Percentiles rank a stretch among this genome's conserved stretches.
phyloP scores from a whole-genome alignment of 176 grass and related monocot species.

The Sorghum bicolor region DNA sequence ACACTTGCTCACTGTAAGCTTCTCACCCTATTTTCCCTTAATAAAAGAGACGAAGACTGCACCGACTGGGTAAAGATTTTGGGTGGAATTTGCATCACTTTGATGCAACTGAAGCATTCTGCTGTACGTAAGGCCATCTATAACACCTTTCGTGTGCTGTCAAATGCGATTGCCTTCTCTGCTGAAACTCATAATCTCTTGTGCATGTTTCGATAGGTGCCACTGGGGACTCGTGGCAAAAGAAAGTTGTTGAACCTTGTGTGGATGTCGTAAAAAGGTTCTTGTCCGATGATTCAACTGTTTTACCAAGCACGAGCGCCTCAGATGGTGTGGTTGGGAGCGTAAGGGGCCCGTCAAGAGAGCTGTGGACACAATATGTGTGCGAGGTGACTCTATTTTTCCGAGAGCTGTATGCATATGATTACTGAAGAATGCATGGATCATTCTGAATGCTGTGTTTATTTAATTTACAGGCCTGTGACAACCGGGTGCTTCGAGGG shows the following conservation, averaged over 20 bases:
- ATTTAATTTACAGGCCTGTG: constrained; percentile 51
- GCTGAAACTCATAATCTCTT: neutral
- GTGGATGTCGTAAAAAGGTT: constrained; percentile 59
- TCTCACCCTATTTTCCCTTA: neutral
- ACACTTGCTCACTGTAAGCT: neutral
- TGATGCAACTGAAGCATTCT: constrained; percentile 82
- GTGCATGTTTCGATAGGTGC: constrained; percentile 44
- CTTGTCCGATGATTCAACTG: constrained; percentile 33
- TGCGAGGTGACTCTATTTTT: constrained; percentile 58
- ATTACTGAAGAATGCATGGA: too few relatives aligned
- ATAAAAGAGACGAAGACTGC: constrained; percentile 52
- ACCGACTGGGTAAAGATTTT: constrained; percentile 62
- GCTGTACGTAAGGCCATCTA: constrained; percentile 52
- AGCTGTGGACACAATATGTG: constrained; percentile 74
- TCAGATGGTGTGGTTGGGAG: neutral
- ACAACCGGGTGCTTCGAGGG: constrained; percentile 70
- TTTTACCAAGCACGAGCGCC: neutral
- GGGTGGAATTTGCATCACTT: constrained; percentile 78
- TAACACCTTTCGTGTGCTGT: neutral
- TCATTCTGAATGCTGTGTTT: constrained; percentile 16
- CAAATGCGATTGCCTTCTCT: neutral
- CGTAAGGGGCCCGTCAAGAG: constrained; percentile 31
- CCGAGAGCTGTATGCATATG: neutral
- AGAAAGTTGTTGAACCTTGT: constrained; percentile 50
- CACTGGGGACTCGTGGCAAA: constrained; percentile 52